Percentiles rank a stretch among this genome's conserved stretches.
phyloP scores from a whole-genome alignment of 768 basidiomycete species.

The Suillus ampliporus region DNA sequence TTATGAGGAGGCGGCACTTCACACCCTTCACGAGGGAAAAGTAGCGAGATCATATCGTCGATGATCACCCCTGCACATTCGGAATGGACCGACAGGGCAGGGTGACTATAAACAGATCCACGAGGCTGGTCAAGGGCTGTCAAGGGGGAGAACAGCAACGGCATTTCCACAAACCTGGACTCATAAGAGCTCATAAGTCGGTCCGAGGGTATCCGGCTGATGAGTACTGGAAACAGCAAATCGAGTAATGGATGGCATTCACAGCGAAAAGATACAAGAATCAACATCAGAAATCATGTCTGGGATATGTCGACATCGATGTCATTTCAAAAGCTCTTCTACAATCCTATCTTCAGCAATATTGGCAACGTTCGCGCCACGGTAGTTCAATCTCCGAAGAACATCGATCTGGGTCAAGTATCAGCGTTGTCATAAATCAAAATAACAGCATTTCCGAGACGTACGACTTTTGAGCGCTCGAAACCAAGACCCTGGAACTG shows the following conservation, averaged over 20 bases:
- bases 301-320: constrained; percentile 30
- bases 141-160: neutral
- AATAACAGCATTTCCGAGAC: constrained; percentile 37
- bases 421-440: constrained; percentile 11
- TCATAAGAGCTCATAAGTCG: neutral
- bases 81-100: constrained; percentile 6
- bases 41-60: constrained; percentile 1
- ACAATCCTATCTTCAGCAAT: constrained; percentile 85
- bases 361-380: constrained; percentile 79
- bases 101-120: constrained; percentile 1
- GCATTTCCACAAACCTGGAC: constrained; percentile 5
- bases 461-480: constrained; percentile 80
- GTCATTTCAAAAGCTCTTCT: constrained; percentile 79
- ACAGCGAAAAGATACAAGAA: constrained; percentile 30
- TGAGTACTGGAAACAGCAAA: constrained; percentile 13
- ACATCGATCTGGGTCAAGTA: constrained; percentile 71
- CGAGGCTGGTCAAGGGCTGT: neutral
- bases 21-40: neutral
- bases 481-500: constrained; percentile 88
- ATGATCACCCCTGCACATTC: constrained; percentile 5
- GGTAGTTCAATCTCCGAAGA: constrained; percentile 87
- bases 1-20: neutral
- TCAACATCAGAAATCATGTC: constrained; percentile 27
- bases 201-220: constrained; percentile 19
- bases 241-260: constrained; percentile 23